Base-by-base conservation (phyloP, 768 basidiomycete species). In the Suillus hirtellus region DNA sequence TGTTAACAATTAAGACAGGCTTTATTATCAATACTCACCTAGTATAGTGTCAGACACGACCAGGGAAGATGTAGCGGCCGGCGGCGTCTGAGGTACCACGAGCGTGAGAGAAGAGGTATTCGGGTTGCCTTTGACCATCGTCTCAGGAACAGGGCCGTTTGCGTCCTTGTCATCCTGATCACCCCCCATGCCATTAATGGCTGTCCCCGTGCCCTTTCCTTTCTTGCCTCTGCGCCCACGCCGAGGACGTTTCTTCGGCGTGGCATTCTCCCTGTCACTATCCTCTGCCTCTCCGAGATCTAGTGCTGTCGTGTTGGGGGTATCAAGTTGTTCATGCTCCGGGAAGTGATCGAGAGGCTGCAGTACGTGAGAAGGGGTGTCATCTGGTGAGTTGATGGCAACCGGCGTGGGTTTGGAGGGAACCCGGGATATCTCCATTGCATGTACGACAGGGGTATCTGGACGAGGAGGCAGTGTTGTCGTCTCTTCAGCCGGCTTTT, bases 21-120 rank as follows among this genome's bases (percentile, higher is more conserved):
- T 24, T 27, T 8, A 38, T 14, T 21, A 59, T 40, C 35, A n/a
- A 65, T 53, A 68, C 85, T 67, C 69, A 92, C 93, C 93, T 38
- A 95, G 82, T 49, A 93, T 78, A 1, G 80, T 83, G 54, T 93
- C 90, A 7, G 92, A 91, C 17, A 95, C 87, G 24, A 86, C 69
- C 49, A 94, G 77, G 0, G 89, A 89, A 7, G 88, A 78, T 17
- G 73, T 67, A 11, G 67, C 12, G 17, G 64, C 55, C 27, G 65
- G 69, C 10, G 61, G 68, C n/a, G 66, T 64, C 35, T 71, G 67
- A 46, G 71, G 68, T 27, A 74, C 65, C n/a, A 77, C 37, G 50
- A 76, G 43, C 21, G 65, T 65, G 43, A 62, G 27, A 11, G 68
- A 67, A 38, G 42, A 40, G 15, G 24, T 61, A 21, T 76, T 73